A percentile compares a stretch with the other conserved stretches of the same genome.
Evolutionary conservation across 305 asterid species (phyloP).

Genomic region (Fraxinus sp.): DNA sequence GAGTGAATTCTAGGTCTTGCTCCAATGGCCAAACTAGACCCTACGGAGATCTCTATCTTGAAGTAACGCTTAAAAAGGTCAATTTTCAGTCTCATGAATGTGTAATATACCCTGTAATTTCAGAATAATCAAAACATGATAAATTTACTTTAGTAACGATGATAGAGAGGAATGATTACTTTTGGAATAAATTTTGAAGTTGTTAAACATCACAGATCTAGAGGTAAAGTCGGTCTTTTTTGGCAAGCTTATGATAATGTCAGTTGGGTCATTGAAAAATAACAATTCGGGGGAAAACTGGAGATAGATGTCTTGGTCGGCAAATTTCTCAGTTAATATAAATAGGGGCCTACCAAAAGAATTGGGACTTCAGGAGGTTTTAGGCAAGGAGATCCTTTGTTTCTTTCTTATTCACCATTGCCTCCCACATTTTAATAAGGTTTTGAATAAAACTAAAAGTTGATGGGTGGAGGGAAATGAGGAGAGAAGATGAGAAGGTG

Average conservation of each 20-base stretch:
- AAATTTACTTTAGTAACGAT: background rate
- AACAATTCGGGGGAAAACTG: no score
- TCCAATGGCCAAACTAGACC: background rate
- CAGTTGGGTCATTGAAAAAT: background rate
- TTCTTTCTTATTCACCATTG: background rate
- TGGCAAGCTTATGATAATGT: background rate
- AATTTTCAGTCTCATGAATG: background rate
- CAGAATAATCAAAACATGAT: background rate
- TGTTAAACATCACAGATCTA: background rate
- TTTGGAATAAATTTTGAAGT: background rate
- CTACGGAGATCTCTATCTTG: background rate
- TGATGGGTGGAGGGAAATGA: background rate
- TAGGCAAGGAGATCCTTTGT: background rate
- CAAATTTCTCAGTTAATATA: background rate
- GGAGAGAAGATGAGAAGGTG: background rate
- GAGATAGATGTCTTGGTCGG: background rate
- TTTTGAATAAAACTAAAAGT: background rate
- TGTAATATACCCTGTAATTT: background rate
- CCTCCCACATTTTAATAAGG: background rate
- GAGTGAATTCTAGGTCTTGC: background rate
- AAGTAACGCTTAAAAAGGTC: background rate
- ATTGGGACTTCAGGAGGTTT: background rate
- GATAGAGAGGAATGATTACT: background rate
- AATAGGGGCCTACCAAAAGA: background rate
- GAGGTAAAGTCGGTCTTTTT: background rate